Evolutionary conservation across 1,284 basidiomycete species (phyloP).

Genomic region (Acaromyces ingoldii): DNA sequence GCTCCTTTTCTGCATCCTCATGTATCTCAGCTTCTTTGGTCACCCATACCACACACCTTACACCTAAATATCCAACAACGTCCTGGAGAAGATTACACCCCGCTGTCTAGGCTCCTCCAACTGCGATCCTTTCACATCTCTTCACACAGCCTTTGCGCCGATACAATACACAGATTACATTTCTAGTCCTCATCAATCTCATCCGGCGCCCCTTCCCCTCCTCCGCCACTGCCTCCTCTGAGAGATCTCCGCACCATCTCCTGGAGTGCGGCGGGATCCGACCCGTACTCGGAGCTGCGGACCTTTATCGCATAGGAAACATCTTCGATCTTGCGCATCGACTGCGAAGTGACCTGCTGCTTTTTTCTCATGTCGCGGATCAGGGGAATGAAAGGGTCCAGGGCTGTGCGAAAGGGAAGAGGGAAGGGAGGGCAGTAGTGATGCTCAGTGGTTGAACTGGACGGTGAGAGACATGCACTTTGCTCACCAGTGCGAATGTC

Average conservation of each 20-base stretch:
- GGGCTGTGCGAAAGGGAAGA: constrained; percentile 57
- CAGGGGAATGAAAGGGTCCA: constrained; percentile 68
- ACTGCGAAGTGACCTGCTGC: constrained; percentile 75
- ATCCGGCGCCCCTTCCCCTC: neutral
- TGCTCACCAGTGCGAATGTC: constrained; percentile 20
- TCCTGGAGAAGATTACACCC: neutral
- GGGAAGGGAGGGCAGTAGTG: neutral
- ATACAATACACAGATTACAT: too few relatives aligned
- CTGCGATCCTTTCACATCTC: neutral
- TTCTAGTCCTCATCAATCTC: too few relatives aligned
- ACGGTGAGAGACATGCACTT: neutral
- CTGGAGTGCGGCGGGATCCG: constrained; percentile 24
- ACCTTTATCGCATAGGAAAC: constrained; percentile 37
- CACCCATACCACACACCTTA: neutral
- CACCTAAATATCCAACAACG: neutral
- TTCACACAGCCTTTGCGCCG: too few relatives aligned
- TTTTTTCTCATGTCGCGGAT: constrained; percentile 76
- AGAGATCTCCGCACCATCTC: constrained; percentile 33
- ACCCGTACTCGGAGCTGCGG: constrained; percentile 26
- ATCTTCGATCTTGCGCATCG: constrained; percentile 87
- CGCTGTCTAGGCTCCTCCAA: neutral
- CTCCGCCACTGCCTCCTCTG: neutral
- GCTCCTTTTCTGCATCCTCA: too few relatives aligned
- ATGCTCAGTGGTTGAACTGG: neutral
- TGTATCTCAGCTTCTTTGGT: too few relatives aligned